Conservation (phyloP, 352 stramenopile species). For the Pythium aquatile region DNA sequence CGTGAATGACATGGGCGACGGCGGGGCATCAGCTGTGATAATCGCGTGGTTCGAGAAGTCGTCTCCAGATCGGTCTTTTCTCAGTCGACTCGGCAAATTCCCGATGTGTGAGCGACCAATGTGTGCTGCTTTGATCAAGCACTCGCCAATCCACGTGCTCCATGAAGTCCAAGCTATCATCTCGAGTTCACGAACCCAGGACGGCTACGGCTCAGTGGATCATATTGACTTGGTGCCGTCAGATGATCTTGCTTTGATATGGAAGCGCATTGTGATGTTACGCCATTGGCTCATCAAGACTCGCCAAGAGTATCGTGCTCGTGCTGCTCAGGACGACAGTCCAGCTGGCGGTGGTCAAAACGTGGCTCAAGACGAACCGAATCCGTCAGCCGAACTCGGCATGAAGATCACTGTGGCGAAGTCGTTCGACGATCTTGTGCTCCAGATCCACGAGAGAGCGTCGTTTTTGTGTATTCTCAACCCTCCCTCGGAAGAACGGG, state of each 20-base stretch:
- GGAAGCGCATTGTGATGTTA: slow-evolving; percentile 78
- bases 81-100: slow-evolving; percentile 75
- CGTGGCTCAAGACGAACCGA: neutral
- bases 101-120: slow-evolving; percentile 65
- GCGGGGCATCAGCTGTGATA: slow-evolving; percentile 52
- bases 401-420: slow-evolving; percentile 58
- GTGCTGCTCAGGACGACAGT: slow-evolving; percentile 41
- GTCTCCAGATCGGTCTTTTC: slow-evolving; percentile 72
- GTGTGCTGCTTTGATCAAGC: slow-evolving; percentile 77
- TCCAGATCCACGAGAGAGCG: slow-evolving; percentile 65
- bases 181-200: slow-evolving; percentile 34
- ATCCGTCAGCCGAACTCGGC: slow-evolving; percentile 34
- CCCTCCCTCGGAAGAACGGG: slow-evolving; percentile 66
- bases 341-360: neutral
- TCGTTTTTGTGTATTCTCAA: slow-evolving; percentile 76
- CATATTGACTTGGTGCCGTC: slow-evolving; percentile 65
- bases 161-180: slow-evolving; percentile 82
- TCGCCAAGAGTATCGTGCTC: slow-evolving; percentile 74
- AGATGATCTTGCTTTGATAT: slow-evolving; percentile 66
- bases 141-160: slow-evolving; percentile 67
- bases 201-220: slow-evolving; percentile 29
- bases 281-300: slow-evolving; percentile 85
- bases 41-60: slow-evolving; percentile 75
- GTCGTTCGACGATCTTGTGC: slow-evolving; percentile 65
- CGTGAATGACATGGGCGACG: slow-evolving; percentile 58